These are phyloP conservation scores for Erodium texanum DNA, from an alignment of 441 rosid species.

Conservation along the genomic window DNA sequence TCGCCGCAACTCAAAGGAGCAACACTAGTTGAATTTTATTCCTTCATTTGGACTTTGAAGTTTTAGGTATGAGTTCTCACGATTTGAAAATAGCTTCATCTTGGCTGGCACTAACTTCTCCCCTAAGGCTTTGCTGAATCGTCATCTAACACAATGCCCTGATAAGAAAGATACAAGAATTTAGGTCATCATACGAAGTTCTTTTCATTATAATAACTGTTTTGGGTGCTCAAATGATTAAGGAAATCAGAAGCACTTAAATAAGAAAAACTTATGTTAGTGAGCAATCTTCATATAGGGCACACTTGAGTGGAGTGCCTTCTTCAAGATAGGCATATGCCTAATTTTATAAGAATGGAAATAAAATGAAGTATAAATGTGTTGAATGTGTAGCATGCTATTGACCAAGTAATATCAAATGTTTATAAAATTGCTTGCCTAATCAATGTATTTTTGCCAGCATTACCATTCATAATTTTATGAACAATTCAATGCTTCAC, in stretches of 20 bases:
- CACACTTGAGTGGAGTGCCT: not conserved
- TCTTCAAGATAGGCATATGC: not conserved
- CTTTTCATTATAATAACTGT: not conserved
- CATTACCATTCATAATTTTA: not conserved
- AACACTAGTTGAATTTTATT: constrained; percentile 41
- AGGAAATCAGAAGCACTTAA: not conserved
- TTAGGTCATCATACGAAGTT: not conserved
- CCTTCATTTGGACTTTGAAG: constrained; percentile 38
- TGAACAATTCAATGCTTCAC: not conserved
- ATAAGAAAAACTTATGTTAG: not conserved
- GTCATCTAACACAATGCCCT: constrained; percentile 59
- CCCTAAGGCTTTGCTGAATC: constrained; percentile 23
- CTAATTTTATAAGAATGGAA: too few relatives aligned
- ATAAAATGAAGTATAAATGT: too few relatives aligned
- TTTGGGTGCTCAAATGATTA: not conserved
- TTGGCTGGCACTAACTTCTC: constrained; percentile 74
- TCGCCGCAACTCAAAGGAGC: constrained; percentile 53
- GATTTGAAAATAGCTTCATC: constrained; percentile 37
- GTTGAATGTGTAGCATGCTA: not conserved
- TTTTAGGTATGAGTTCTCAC: constrained; percentile 20
- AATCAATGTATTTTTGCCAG: not conserved
- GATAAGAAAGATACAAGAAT: constrained; percentile 12
- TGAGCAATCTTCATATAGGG: not conserved
- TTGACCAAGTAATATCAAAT: not conserved
- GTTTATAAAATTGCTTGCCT: not conserved